Conservation (phyloP, 495 filamentous ascomycete species). For the Penicillium dipodomyicola region DNA sequence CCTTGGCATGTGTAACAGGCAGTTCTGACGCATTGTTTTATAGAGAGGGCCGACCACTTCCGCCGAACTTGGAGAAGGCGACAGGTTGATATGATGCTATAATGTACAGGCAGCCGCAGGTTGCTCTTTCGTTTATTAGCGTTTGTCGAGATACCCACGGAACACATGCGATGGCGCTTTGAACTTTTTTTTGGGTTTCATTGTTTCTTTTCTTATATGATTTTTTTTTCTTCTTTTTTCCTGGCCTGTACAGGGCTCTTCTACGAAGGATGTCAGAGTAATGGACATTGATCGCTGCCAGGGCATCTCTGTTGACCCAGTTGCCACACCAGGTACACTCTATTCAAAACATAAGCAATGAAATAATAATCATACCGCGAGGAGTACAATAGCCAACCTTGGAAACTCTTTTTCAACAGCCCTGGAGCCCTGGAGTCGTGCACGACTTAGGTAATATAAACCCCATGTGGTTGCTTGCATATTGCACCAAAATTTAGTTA, state of each 20-base stretch:
- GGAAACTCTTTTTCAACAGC: too few species aligned
- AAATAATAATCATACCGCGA: too few species aligned
- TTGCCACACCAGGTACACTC: neutral
- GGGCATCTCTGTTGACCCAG: neutral
- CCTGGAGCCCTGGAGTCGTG: too few species aligned
- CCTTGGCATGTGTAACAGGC: neutral
- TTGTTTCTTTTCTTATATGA: neutral
- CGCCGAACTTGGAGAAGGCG: neutral
- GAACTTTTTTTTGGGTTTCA: neutral
- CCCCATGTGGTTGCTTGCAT: too few species aligned
- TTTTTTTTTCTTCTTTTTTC: neutral
- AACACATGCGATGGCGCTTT: neutral
- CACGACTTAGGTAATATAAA: too few species aligned
- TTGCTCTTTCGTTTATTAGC: neutral
- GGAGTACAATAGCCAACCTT: too few species aligned
- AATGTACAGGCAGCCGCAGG: neutral
- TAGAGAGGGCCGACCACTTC: constrained; percentile 5
- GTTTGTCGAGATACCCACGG: neutral
- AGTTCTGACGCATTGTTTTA: neutral
- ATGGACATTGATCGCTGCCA: neutral
- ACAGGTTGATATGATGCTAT: neutral
- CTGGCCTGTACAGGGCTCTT: neutral
- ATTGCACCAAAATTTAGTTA: too few species aligned
- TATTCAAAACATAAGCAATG: too few species aligned
- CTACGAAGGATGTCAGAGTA: neutral